phyloP scores from a whole-genome alignment of 1,284 basidiomycete genomes.

The Leccinum solheimii region DNA sequence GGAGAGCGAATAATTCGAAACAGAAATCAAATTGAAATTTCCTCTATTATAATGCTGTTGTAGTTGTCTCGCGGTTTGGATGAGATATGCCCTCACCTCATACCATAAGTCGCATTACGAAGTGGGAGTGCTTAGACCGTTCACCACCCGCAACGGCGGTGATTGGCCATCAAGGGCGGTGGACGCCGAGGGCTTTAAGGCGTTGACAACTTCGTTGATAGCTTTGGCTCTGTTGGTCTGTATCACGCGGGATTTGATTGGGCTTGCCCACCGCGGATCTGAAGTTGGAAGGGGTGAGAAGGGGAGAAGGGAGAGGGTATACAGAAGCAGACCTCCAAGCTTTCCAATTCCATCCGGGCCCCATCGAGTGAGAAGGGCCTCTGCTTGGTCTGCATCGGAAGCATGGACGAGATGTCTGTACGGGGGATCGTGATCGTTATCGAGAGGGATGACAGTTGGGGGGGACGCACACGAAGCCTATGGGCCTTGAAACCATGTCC shows the following conservation, averaged over 20 bases:
- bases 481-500: slow-evolving; percentile 83
- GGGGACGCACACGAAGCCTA: slow-evolving; percentile 75
- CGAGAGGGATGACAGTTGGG: slow-evolving; percentile 1
- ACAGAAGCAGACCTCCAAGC: slow-evolving; percentile 68
- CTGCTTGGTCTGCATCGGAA: slow-evolving; percentile 89
- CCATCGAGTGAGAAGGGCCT: slow-evolving; percentile 88
- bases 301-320: slow-evolving; percentile 25
- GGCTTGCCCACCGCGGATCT: slow-evolving; percentile 90
- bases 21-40: too few species aligned
- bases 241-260: slow-evolving; percentile 84
- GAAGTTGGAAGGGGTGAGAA: slow-evolving; percentile 20
- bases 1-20: too few species aligned
- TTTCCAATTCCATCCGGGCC: slow-evolving; percentile 90
- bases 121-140: slow-evolving; percentile 65
- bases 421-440: slow-evolving; percentile 25
- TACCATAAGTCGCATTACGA: too few species aligned
- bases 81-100: too few species aligned
- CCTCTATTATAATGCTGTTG: too few species aligned
- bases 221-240: slow-evolving; percentile 76
- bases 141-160: slow-evolving; percentile 76
- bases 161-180: slow-evolving; percentile 43
- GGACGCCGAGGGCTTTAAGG: slow-evolving; percentile 58
- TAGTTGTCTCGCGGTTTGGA: too few species aligned
- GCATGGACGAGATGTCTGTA: slow-evolving; percentile 90
- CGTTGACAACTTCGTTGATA: slow-evolving; percentile 78